Evolutionary conservation across 768 basidiomycete genomes (phyloP).

Genomic region (Termitomyces heimii): DNA sequence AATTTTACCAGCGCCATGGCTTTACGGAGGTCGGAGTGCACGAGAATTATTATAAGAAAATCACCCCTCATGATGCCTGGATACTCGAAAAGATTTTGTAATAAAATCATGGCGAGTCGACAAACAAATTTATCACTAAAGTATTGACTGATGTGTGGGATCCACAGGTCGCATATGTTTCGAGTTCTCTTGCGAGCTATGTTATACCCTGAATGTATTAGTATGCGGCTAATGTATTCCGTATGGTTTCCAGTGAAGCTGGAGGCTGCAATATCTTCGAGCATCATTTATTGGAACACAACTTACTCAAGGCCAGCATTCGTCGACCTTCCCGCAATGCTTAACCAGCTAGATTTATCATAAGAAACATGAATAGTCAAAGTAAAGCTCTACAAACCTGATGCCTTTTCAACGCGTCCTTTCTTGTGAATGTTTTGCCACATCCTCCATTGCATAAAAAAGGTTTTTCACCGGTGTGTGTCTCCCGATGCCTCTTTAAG

Average conservation of each 20-base stretch:
- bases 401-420: slow-evolving; percentile 82
- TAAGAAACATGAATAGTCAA: slow-evolving; percentile 8
- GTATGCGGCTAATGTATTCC: slow-evolving; percentile 10
- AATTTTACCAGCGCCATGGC: slow-evolving; percentile 80
- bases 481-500: slow-evolving; percentile 78
- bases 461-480: slow-evolving; percentile 82
- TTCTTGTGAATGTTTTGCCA: slow-evolving; percentile 83
- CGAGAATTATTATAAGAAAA: slow-evolving; percentile 86
- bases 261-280: not conserved
- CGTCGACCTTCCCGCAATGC: slow-evolving; percentile 69
- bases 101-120: slow-evolving; percentile 9
- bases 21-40: slow-evolving; percentile 65
- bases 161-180: slow-evolving; percentile 4
- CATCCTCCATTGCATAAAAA: slow-evolving; percentile 80
- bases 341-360: slow-evolving; percentile 57
- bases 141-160: not conserved
- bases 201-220: slow-evolving; percentile 10
- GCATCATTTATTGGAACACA: not conserved
- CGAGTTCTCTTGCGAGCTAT: slow-evolving; percentile 5
- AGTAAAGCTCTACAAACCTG: slow-evolving; percentile 44
- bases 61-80: slow-evolving; percentile 82
- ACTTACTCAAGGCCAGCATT: slow-evolving; percentile 28
- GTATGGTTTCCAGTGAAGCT: not conserved
- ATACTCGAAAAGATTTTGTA: slow-evolving; percentile 62
- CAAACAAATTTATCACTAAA: not conserved